Base-by-base conservation (phyloP, 257 asterid genomes). In the Jacaranda copaia region DNA sequence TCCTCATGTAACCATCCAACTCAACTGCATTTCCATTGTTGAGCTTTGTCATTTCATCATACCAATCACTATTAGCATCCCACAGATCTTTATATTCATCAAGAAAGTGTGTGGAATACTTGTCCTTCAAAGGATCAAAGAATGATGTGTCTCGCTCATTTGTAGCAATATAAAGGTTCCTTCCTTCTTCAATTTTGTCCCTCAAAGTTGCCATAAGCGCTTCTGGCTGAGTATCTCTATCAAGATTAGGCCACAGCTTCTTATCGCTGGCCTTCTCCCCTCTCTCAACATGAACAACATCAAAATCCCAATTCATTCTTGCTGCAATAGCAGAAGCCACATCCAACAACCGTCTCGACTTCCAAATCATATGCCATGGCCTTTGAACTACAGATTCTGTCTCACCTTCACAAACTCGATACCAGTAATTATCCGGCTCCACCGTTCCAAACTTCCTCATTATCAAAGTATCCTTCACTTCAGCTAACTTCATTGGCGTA, bases 1-100 rank as follows among this genome's bases (percentile, higher is more conserved):
- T 71, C 82, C 88, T 91, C 99, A 93, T 93, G 83, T 89, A 96
- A 59, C 91, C 91, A 79, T 96, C 99, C 58, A 96, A 91, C 76
- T 93, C 97, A 12, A 90, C 95, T 0, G 93, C 80, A 18, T 66
- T 84, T 3, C 97, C 98, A 46, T 77, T 78, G 74, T 86, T 91
- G 43, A 96, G 91, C 84, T 72, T 90, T 15, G n/a, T 79, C 39
- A 72, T 96, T 67, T 96, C 99, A 0, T 77, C 57, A 55, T 88
- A 85, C 99, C 99, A 96, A 35, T 91, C 91, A 5, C 95, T 91
- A 20, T 77, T 85, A 14, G 68, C 83, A 15, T 86, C 92, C 98
- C 98, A 96, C 59, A 93, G 81, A 85, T 93, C 91, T 15, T 58
- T 90, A 72, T 90, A 81, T 5, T 96, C 96, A 3, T 88, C 87